These are phyloP conservation scores for Kalmusia sp. DNA, from an alignment of 2,329 filamentous ascomycete genomes.

Conservation along the genomic window DNA sequence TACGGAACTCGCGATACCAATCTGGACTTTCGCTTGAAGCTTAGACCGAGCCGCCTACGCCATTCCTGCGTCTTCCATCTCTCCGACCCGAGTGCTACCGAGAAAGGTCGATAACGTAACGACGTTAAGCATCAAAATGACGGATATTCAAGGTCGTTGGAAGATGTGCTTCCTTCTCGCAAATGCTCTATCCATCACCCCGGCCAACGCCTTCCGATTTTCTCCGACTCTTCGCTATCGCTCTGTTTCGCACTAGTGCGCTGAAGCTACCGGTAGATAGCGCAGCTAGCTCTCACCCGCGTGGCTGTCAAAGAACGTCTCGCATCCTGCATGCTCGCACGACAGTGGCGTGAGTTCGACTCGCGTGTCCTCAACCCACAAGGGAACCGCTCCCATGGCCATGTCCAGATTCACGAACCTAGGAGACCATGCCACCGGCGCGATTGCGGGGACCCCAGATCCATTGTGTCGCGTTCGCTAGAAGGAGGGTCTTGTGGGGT, in stretches of 20 bases:
- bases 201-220: neutral
- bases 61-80: conserved; percentile 9
- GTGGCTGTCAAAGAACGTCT: neutral
- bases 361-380: neutral
- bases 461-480: neutral
- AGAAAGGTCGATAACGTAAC: neutral
- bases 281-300: neutral
- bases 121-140: neutral
- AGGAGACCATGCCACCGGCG: neutral
- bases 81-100: conserved; percentile 1
- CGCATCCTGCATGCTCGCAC: conserved; percentile 3
- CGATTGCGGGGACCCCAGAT: conserved; percentile 4
- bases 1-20: neutral
- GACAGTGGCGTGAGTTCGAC: neutral
- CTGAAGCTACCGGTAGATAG: conserved; percentile 1
- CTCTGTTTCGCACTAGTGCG: neutral
- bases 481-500: neutral
- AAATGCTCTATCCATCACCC: neutral
- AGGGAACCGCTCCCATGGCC: neutral
- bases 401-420: neutral
- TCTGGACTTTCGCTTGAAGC: neutral
- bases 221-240: conserved; percentile 1
- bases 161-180: neutral
- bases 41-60: conserved; percentile 8
- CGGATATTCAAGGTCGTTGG: neutral